Evolutionary conservation across 2,329 filamentous ascomycete genomes (phyloP), one percentile per base, ranked within the genome.

Genomic region (Microdochium bolleyi): DNA sequence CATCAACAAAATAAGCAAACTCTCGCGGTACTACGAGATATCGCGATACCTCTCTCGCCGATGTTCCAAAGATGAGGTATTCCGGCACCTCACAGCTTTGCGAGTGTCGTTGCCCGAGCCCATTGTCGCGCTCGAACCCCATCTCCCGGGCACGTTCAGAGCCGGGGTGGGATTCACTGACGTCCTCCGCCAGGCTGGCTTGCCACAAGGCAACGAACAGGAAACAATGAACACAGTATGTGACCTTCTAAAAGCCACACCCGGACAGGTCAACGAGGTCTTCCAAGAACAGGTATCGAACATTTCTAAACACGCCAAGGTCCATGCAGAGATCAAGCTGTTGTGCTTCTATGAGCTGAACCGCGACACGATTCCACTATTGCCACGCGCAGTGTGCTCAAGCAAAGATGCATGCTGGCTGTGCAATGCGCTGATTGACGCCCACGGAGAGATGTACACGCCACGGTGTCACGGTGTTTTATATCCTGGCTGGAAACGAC

Each of bases 251-350:
- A 14, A 7, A n/a, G n/a, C n/a, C n/a, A n/a, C n/a, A n/a, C n/a
- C n/a, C 48, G 0, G n/a, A n/a, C 30, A 25, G 2, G 61, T 64
- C 3, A 14, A 52, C 49, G 11, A 34, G 2, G 5, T 22, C 53
- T 58, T 10, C 50, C 61, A 13, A 53, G 49, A 3, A 52, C 52
- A 7, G n/a, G n/a, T n/a, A n/a, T n/a, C n/a, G n/a, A n/a, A n/a
- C n/a, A n/a, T n/a, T n/a, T 60, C 54, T 0, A 48, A 64, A 2
- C 30, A 51, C 3, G 57, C 64, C 19, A 72, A 67, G 50, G 65
- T 79, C 24, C 76, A 80, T 54, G 75, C 75, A 3, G 75, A 79
- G 59, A 68, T 80, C 25, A 75, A 79, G 54, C 67, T 80, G 21
- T 54, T 78, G 11, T 70, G 68, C 50, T 67, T 73, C 55, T 75